These are phyloP conservation scores for Pythium plurisporium DNA, from an alignment of 352 stramenopile species.

Conservation along the genomic window DNA sequence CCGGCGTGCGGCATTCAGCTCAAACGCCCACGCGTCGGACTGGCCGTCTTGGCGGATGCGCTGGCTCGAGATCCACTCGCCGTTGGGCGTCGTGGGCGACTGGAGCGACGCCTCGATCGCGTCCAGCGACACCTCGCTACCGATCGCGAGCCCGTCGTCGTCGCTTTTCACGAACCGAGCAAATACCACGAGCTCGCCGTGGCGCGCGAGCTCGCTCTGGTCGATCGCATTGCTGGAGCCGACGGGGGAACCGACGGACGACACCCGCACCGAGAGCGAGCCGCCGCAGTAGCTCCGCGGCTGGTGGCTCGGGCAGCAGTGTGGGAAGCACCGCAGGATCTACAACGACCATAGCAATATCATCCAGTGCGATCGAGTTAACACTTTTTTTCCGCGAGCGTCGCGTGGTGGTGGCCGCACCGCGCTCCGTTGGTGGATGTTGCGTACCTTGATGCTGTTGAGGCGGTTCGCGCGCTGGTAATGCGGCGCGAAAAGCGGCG, in stretches of 20 bases:
- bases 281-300: constrained; percentile 29
- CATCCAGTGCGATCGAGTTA: background rate
- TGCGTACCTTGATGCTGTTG: constrained; percentile 18
- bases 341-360: constrained; percentile 1
- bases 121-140: background rate
- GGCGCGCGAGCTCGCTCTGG: too few species aligned
- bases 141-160: background rate
- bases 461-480: constrained; percentile 12
- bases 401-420: too few species aligned
- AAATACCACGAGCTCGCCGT: background rate
- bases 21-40: background rate
- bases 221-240: background rate
- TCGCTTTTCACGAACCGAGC: background rate
- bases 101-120: background rate
- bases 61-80: constrained; percentile 5
- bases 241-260: constrained; percentile 1
- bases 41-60: background rate
- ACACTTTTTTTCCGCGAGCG: too few species aligned
- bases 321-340: constrained; percentile 32
- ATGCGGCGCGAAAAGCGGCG: constrained; percentile 42
- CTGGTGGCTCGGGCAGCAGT: constrained; percentile 30
- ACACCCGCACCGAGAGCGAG: constrained; percentile 22
- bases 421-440: background rate
- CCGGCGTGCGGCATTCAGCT: constrained; percentile 4
- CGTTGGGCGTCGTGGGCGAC: background rate